Conservation (phyloP, 768 basidiomycete species). For the Phaeotremella fagi region DNA sequence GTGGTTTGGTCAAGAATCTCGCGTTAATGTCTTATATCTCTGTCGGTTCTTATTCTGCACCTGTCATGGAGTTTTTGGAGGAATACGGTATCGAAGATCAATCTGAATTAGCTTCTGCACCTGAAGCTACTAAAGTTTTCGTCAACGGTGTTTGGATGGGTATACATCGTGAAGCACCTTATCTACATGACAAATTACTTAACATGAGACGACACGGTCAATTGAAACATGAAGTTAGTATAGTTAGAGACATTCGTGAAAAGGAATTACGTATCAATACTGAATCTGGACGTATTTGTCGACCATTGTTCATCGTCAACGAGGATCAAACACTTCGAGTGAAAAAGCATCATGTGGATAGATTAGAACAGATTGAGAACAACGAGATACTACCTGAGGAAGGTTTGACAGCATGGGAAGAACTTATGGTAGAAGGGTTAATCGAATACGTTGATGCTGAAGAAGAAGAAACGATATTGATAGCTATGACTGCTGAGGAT, state of each 20-base stretch:
- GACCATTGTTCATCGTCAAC: constrained; percentile 89
- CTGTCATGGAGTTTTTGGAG: constrained; percentile 96
- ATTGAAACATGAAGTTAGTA: constrained; percentile 91
- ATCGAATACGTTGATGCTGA: constrained; percentile 95
- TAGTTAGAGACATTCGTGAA: constrained; percentile 96
- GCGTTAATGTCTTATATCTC: constrained; percentile 97
- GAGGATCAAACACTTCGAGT: constrained; percentile 80
- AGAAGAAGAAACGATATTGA: constrained; percentile 99
- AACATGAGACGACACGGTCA: constrained; percentile 88
- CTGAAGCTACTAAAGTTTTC: constrained; percentile 86
- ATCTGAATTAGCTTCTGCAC: constrained; percentile 81
- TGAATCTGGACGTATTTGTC: constrained; percentile 93
- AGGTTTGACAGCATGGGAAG: constrained; percentile 58
- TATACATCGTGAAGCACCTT: constrained; percentile 88
- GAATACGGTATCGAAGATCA: constrained; percentile 96
- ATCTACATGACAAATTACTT: constrained; percentile 87
- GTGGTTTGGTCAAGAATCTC: constrained; percentile 97
- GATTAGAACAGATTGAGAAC: constrained; percentile 52
- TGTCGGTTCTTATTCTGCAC: constrained; percentile 90
- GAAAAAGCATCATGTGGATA: constrained; percentile 73
- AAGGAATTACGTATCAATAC: constrained; percentile 90
- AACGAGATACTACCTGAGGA: constrained; percentile 58
- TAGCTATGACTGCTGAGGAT: constrained; percentile 97
- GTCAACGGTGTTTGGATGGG: constrained; percentile 99
- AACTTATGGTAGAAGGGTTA: constrained; percentile 77